These are phyloP conservation scores for Pigoraptor vietnamica DNA, from an alignment of 78 protist species.

Conservation along the genomic window DNA sequence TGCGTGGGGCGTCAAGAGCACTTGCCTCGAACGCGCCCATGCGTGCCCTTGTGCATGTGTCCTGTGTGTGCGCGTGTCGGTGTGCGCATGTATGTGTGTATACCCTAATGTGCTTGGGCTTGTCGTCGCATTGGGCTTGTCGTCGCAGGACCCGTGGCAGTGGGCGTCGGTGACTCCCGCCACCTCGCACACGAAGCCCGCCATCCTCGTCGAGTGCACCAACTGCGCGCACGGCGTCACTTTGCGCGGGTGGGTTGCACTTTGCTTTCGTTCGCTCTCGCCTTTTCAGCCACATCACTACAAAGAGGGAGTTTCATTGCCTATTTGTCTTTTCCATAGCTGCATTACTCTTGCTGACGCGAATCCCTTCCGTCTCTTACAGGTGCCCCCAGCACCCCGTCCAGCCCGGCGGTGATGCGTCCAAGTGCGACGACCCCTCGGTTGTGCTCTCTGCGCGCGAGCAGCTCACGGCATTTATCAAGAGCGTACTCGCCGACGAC, in stretches of 20 bases:
- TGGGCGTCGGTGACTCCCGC: neutral
- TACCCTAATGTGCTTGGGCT: neutral
- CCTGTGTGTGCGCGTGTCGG: neutral
- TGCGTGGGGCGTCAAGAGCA: neutral
- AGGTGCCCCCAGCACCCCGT: neutral
- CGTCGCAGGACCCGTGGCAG: neutral
- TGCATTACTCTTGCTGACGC: no score
- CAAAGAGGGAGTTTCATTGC: no score
- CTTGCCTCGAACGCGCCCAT: no score
- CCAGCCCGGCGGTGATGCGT: neutral
- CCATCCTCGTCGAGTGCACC: neutral
- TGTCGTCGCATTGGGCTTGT: neutral
- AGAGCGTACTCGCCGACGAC: neutral
- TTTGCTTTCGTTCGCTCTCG: neutral
- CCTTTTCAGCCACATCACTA: no score
- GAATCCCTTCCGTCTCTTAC: no score
- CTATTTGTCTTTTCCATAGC: no score
- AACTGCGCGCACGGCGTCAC: neutral
- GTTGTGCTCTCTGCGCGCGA: neutral
- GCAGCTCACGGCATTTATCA: neutral
- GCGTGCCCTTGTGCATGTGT: neutral
- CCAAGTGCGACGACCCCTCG: neutral
- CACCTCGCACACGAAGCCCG: neutral
- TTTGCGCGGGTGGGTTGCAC: neutral
- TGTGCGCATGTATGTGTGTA: neutral